A percentile compares a stretch with the other conserved stretches of the same genome.
Conservation (phyloP, 176 grass and related monocot genomes). For the Oryza punctata region DNA sequence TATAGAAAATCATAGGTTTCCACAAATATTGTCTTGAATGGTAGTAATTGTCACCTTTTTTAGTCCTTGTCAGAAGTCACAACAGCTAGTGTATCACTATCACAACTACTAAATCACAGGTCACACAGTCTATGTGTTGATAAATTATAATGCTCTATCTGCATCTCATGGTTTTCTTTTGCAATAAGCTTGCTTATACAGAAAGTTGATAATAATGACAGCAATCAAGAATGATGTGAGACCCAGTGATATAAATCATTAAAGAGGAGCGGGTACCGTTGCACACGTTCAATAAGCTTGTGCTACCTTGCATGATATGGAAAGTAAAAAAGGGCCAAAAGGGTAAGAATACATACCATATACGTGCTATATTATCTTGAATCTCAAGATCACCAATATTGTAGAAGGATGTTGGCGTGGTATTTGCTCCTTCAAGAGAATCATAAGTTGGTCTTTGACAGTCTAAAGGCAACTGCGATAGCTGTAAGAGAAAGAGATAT, state of each 20-base stretch:
- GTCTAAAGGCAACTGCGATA: slow-evolving; percentile 78
- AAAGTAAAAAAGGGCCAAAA: slow-evolving; percentile 7
- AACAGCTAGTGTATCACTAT: slow-evolving; percentile 8
- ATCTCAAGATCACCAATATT: slow-evolving; percentile 97
- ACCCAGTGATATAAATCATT: slow-evolving; percentile 13
- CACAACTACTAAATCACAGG: slow-evolving; percentile 30
- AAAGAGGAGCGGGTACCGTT: not conserved
- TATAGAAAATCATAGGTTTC: slow-evolving; percentile 1
- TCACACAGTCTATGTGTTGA: not conserved
- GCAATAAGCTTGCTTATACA: slow-evolving; percentile 10
- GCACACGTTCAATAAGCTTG: slow-evolving; percentile 1
- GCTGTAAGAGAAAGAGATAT: slow-evolving; percentile 48
- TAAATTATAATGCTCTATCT: not conserved
- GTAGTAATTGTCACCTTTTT: not conserved
- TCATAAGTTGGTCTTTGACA: slow-evolving; percentile 85
- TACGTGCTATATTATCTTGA: slow-evolving; percentile 89
- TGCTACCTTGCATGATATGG: slow-evolving; percentile 14
- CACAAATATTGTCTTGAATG: slow-evolving; percentile 8
- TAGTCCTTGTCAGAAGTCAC: slow-evolving; percentile 18
- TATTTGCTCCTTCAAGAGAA: slow-evolving; percentile 78
- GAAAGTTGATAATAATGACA: slow-evolving; percentile 3
- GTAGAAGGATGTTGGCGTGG: slow-evolving; percentile 75
- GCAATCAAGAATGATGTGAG: slow-evolving; percentile 13
- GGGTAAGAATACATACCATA: slow-evolving; percentile 69
- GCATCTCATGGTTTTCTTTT: slow-evolving; percentile 13